These are phyloP conservation scores for Penium margaritaceum DNA, from an alignment of 139 green algal genomes.

Conservation along the genomic window DNA sequence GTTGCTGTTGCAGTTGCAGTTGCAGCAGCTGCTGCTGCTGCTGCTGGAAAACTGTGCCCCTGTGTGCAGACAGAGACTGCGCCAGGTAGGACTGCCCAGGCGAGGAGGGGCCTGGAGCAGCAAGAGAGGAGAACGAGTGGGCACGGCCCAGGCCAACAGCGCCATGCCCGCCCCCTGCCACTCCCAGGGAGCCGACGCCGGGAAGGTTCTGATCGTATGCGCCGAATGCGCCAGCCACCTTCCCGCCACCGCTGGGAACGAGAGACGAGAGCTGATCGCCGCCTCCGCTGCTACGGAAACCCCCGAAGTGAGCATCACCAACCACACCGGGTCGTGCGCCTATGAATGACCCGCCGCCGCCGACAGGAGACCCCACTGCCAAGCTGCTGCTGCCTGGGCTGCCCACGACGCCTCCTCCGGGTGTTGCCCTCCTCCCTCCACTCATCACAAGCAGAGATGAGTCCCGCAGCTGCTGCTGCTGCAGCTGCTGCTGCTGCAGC, in stretches of 20 bases:
- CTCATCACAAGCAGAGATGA: too few species aligned
- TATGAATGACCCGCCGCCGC: too few species aligned
- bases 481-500: background rate
- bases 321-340: background rate
- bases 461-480: conserved; percentile 36
- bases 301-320: background rate
- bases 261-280: too few species aligned
- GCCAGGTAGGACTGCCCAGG: background rate
- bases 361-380: too few species aligned
- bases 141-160: background rate
- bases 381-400: background rate
- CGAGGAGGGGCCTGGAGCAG: background rate
- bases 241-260: too few species aligned
- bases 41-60: background rate
- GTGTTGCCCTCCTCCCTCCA: too few species aligned
- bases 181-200: too few species aligned
- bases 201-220: too few species aligned
- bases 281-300: conserved; percentile 5
- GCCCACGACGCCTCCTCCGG: too few species aligned
- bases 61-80: background rate
- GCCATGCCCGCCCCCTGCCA: background rate
- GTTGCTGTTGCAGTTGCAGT: background rate
- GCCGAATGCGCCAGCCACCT: too few species aligned
- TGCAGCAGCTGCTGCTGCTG: background rate
- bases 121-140: background rate